phyloP scores from a whole-genome alignment of 2,329 filamentous ascomycete species.

The Fusarium sp. region DNA sequence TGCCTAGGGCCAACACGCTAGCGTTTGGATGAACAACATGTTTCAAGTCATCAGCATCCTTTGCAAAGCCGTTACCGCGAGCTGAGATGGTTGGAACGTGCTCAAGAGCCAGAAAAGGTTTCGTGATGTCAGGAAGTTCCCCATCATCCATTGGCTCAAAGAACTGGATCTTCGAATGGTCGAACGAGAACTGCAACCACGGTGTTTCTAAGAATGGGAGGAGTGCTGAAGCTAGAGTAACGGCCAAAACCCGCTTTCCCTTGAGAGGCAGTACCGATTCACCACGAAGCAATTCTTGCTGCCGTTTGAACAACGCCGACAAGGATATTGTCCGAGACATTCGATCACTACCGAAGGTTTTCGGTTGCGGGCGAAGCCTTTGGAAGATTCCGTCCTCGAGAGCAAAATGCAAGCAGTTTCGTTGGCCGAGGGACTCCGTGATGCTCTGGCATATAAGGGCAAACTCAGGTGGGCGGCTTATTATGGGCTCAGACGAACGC shows the following conservation, averaged over 20 bases:
- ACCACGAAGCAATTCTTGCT: background rate
- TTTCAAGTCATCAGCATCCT: background rate
- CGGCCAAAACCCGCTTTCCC: background rate
- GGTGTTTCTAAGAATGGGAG: conserved; percentile 3
- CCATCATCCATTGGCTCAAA: background rate
- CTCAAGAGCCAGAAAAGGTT: conserved; percentile 2
- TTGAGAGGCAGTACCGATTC: conserved; percentile 1
- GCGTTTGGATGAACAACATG: background rate
- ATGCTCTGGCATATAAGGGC: background rate
- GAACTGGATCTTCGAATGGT: conserved; percentile 6
- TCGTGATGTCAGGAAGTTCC: background rate
- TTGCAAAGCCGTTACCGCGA: background rate
- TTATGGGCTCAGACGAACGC: background rate
- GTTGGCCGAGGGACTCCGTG: background rate
- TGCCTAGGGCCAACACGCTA: background rate
- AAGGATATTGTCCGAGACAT: background rate
- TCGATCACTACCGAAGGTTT: background rate
- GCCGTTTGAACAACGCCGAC: background rate
- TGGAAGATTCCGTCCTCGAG: background rate
- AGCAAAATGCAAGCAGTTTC: background rate
- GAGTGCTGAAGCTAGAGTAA: background rate
- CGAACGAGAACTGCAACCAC: background rate
- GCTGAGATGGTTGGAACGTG: background rate
- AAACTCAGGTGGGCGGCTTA: background rate
- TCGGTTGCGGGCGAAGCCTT: background rate